These are phyloP conservation scores for Glycine latifolia DNA, from an alignment of 306 rosid genomes.

Conservation along the genomic window DNA sequence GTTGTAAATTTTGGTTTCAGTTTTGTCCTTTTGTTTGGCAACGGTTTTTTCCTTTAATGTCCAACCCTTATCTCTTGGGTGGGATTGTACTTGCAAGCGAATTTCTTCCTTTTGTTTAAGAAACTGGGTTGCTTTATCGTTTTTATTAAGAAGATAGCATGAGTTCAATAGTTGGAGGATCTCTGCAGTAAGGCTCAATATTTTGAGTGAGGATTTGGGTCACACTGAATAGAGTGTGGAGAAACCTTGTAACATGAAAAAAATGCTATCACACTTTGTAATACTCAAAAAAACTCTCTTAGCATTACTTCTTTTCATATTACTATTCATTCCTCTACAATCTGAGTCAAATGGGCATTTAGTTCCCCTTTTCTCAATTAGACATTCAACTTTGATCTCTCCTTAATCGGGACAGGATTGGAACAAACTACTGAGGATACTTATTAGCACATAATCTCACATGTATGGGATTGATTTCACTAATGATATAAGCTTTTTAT, in stretches of 20 bases:
- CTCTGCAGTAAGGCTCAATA: background rate
- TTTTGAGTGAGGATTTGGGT: no score
- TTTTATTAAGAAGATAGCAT: background rate
- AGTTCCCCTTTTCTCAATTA: background rate
- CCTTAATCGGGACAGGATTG: background rate
- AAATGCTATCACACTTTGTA: no score
- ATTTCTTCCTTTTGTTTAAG: conserved; percentile 2
- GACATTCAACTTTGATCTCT: conserved; percentile 8
- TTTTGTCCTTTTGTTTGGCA: background rate
- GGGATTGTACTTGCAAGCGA: background rate
- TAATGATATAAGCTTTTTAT: conserved; percentile 22
- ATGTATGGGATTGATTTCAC: background rate
- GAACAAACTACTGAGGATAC: conserved; percentile 3
- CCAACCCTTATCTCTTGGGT: background rate
- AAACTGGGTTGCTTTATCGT: background rate
- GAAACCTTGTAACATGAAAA: no score
- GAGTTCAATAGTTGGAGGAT: conserved; percentile 1
- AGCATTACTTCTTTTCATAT: no score
- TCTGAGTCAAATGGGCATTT: conserved; percentile 16
- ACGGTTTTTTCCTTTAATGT: background rate
- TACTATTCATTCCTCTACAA: background rate
- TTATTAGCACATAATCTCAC: background rate
- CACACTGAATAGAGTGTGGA: no score
- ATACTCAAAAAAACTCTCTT: no score
- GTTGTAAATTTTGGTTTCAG: background rate